These are phyloP conservation scores for Diaporthe sp. DNA, from an alignment of 2,329 filamentous ascomycete genomes.

Conservation along the genomic window DNA sequence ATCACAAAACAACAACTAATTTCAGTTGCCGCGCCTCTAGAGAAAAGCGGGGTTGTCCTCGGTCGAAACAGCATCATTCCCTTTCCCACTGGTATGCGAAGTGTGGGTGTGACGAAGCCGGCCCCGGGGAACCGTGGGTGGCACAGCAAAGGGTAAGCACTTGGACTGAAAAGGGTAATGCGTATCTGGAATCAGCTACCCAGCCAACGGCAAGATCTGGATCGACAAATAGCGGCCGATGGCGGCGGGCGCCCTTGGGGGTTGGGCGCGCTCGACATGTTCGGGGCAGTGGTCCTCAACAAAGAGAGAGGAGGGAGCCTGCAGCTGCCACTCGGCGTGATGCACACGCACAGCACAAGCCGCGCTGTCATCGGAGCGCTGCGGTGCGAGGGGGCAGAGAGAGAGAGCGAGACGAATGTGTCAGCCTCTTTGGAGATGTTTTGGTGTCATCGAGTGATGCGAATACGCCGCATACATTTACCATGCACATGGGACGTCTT, in stretches of 20 bases:
- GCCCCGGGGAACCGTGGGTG: constrained; percentile 28
- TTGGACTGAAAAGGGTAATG: constrained; percentile 24
- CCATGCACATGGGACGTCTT: background rate
- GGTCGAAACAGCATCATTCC: background rate
- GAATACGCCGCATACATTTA: background rate
- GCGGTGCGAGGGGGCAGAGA: background rate
- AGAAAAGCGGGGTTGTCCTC: constrained; percentile 22
- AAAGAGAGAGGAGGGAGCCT: background rate
- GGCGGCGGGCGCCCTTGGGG: constrained; percentile 20
- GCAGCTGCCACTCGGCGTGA: background rate
- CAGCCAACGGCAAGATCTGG: constrained; percentile 27
- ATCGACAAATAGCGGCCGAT: constrained; percentile 26
- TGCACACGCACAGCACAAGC: background rate
- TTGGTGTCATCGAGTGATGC: constrained; percentile 11
- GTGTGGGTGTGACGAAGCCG: constrained; percentile 23
- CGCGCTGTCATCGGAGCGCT: constrained; percentile 15
- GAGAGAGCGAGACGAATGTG: background rate
- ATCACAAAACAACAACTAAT: background rate
- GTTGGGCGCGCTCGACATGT: constrained; percentile 11
- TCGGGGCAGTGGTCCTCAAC: background rate
- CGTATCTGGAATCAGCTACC: constrained; percentile 28
- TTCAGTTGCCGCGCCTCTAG: background rate
- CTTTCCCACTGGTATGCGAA: background rate
- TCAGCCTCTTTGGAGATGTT: constrained; percentile 10
- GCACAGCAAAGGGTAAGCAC: constrained; percentile 35